Base-by-base conservation (phyloP, 2,329 filamentous ascomycete genomes). In the Exophiala aquamarina region DNA sequence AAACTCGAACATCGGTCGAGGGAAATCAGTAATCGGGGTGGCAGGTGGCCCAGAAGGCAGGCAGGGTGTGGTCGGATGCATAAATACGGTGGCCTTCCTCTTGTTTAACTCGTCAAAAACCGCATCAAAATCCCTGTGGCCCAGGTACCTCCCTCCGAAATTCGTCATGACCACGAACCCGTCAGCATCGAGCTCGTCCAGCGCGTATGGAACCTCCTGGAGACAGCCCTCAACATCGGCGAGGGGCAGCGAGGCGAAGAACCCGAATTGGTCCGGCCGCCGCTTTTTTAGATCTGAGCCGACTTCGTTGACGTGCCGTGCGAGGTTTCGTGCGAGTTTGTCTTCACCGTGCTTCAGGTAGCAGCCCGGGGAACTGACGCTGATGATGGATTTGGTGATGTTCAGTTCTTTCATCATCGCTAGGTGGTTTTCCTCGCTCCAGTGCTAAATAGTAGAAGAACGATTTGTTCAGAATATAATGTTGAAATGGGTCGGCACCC, bases 161-260 rank as follows among this genome's bases (percentile, higher is more conserved):
- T 81, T 82, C 2, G 77, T 77, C 57, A 77, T 53, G 3, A 81
- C 56, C 0, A 68, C 69, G 38, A 80, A 71, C 1, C 78, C 78
- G 50, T 79, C 75, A 0, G 72, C 73, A 5, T 72, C 68, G 21
- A 71, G 55, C 6, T 49, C 28, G 8, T 64, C 61, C 2, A 71
- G 59, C 2, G 67, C 69, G 2, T 62, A 59, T 1, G 69, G 66
- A 21, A 81, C 75, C 54, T 82, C 78, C 3, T 57, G 52, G 5
- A 81, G 58, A 5, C 70, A 65, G 3, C 69, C 70, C 1, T 70
- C 55, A 0, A 79, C 66, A 53, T 78, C 70, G 0, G 78, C 76
- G 0, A 81, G 58, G 0, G 78, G 78, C 3, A 81, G 63, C 1
- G 72, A 71, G 0, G 77, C 78, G 60, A 77, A 81, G 61, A 73